Evolutionary conservation across 2,329 filamentous ascomycete genomes (phyloP), one percentile per base, ranked within the genome.

Genomic region (Trematosphaeria pertusa): DNA sequence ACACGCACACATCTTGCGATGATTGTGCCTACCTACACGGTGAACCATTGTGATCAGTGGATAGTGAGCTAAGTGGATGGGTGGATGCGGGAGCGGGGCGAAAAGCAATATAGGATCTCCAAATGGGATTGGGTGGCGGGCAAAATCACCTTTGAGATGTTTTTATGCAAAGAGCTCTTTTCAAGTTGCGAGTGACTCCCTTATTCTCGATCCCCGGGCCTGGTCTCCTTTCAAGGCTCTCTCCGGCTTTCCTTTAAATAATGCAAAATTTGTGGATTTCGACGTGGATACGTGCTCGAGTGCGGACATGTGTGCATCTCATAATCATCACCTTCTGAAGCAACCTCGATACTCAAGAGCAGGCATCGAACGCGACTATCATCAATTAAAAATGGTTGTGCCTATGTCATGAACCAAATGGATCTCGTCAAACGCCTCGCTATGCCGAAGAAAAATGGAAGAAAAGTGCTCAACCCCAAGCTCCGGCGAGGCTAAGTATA

Each of bases 71-170:
- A 39, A n/a, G n/a, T n/a, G n/a, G n/a, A n/a, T n/a, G n/a, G n/a
- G 43, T 42, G 40, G 43, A 47, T 36, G 49, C 46, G 43, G 41
- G 48, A 54, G 48, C 51, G 57, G 40, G 11, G 15, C 19, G 37
- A 28, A 26, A 12, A 18, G 37, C 5, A 54, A 56, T 50, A 54
- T 52, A 43, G 53, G 47, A 60, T 61, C 54, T 58, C 48, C 45
- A 56, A 58, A 56, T 55, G 46, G 44, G 49, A 53, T 44, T 37
- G 32, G 31, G 43, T 37, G 76, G 78, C 22, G 70, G 37, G 74
- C 77, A 19, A 73, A 74, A 28, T 45, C 46, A 45, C 34, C 28
- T 35, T 26, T 32, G 33, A 35, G 36, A 46, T 46, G 43, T 40
- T 21, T 40, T 46, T 40, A 40, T 46, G 30, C 43, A 34, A 28